A percentile compares a stretch with the other conserved stretches of the same genome.
Conservation (phyloP, 257 asterid species). For the Primulina tabacum region DNA sequence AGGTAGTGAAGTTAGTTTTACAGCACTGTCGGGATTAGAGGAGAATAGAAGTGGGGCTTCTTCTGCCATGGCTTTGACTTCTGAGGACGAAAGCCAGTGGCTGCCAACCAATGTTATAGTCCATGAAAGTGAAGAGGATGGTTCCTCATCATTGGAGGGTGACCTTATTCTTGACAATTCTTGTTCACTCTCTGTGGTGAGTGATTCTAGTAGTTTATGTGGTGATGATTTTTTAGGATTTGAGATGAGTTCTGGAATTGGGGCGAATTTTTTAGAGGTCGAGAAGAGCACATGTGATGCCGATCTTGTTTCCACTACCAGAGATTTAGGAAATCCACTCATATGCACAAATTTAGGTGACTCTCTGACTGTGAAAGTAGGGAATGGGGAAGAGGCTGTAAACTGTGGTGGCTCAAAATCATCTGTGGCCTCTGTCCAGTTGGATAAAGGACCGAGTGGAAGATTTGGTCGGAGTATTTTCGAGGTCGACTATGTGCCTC, state of each 20-base stretch:
- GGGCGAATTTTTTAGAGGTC: slow-evolving; percentile 33
- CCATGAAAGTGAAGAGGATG: slow-evolving; percentile 60
- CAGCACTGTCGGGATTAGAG: slow-evolving; percentile 24
- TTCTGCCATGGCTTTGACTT: slow-evolving; percentile 27
- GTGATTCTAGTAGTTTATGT: slow-evolving; percentile 82
- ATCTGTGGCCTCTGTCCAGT: slow-evolving; percentile 28
- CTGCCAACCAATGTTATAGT: slow-evolving; percentile 37
- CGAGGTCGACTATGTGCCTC: slow-evolving; percentile 79
- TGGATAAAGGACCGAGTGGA: slow-evolving; percentile 34
- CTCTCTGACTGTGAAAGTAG: slow-evolving; percentile 31
- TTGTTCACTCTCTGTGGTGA: slow-evolving; percentile 69
- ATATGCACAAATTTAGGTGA: slow-evolving; percentile 27
- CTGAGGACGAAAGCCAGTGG: slow-evolving; percentile 42
- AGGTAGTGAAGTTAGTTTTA: slow-evolving; percentile 34
- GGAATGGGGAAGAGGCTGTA: slow-evolving; percentile 32
- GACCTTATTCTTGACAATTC: slow-evolving; percentile 49
- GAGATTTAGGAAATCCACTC: slow-evolving; percentile 26
- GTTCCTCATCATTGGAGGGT: slow-evolving; percentile 51
- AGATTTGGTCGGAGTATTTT: slow-evolving; percentile 60
- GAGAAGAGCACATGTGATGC: slow-evolving; percentile 35
- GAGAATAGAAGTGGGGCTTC: slow-evolving; percentile 31
- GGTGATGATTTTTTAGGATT: slow-evolving; percentile 67
- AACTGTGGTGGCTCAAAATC: slow-evolving; percentile 42
- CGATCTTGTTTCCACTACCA: slow-evolving; percentile 38
- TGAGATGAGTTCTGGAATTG: slow-evolving; percentile 44